These are phyloP conservation scores for Pseudozyma thailandica DNA, from an alignment of 1,284 basidiomycete species.

Conservation along the genomic window DNA sequence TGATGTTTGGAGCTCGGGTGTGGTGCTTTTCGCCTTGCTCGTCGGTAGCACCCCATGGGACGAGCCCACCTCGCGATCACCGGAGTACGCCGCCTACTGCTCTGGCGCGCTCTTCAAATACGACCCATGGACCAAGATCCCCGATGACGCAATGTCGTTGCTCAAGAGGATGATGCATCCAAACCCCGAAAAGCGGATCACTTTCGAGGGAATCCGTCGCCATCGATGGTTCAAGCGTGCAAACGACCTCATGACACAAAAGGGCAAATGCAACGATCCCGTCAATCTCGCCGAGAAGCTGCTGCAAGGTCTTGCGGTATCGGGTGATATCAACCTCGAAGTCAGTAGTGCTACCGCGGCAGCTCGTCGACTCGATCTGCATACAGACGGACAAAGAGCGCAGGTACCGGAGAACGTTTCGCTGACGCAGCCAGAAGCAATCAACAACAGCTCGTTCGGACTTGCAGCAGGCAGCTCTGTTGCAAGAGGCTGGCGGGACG, in stretches of 20 bases:
- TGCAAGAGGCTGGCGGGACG: conserved; percentile 28
- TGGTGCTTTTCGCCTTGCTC: conserved; percentile 92
- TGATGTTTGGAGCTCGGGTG: conserved; percentile 92
- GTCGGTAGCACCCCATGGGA: conserved; percentile 98
- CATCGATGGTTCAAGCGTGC: conserved; percentile 65
- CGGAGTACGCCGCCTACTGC: conserved; percentile 82
- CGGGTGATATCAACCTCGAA: conserved; percentile 61
- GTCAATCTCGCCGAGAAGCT: conserved; percentile 66
- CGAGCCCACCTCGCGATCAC: conserved; percentile 82
- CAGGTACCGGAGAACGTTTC: conserved; percentile 63
- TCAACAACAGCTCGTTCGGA: conserved; percentile 46
- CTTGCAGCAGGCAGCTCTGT: conserved; percentile 25
- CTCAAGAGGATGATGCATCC: conserved; percentile 64
- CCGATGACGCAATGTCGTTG: conserved; percentile 71
- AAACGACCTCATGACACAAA: conserved; percentile 58
- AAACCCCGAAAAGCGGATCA: conserved; percentile 52
- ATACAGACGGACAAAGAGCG: conserved; percentile 63
- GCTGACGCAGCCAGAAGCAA: conserved; percentile 65
- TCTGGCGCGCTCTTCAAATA: conserved; percentile 77
- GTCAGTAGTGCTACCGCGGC: conserved; percentile 29
- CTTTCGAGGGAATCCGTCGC: conserved; percentile 60
- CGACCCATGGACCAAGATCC: conserved; percentile 83
- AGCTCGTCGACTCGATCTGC: conserved; percentile 50
- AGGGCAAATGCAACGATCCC: conserved; percentile 63
- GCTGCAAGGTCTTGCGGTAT: conserved; percentile 63